Percentiles rank a stretch among this genome's conserved stretches.
Conservation (phyloP, 2,329 filamentous ascomycete species). For the Colletotrichum eleusines region DNA sequence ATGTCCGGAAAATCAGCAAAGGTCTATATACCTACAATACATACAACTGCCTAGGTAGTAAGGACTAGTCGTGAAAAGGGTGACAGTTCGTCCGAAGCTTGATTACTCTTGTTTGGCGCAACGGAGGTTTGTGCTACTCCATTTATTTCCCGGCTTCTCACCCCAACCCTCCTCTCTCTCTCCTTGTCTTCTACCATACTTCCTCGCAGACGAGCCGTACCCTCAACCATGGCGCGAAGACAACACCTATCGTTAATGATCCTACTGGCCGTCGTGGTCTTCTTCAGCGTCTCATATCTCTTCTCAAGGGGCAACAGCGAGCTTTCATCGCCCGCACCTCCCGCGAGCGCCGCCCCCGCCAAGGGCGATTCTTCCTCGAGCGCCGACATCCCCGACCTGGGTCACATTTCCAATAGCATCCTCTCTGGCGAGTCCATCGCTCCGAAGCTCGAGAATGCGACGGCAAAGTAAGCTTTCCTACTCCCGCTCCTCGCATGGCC, state of each 20-base stretch:
- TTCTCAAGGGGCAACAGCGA: constrained; percentile 60
- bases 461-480: constrained; percentile 71
- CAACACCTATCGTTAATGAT: constrained; percentile 66
- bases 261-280: constrained; percentile 65
- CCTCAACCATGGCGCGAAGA: constrained; percentile 61
- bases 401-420: constrained; percentile 59
- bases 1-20: not conserved
- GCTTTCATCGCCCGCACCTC: constrained; percentile 22
- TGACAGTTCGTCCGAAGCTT: constrained; percentile 12
- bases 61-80: not conserved
- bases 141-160: not conserved
- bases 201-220: not conserved
- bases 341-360: constrained; percentile 34
- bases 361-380: constrained; percentile 42
- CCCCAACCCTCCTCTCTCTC: not conserved
- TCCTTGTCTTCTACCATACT: not conserved
- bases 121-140: constrained; percentile 8
- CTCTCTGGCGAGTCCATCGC: constrained; percentile 80
- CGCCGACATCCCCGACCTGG: constrained; percentile 52
- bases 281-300: constrained; percentile 70
- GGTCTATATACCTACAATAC: not conserved
- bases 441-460: constrained; percentile 85
- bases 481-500: not conserved
- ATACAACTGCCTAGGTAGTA: not conserved
- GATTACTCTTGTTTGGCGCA: not conserved